Evolutionary conservation across 495 filamentous ascomycete genomes (phyloP).

Genomic region (Annulohypoxylon stygium): DNA sequence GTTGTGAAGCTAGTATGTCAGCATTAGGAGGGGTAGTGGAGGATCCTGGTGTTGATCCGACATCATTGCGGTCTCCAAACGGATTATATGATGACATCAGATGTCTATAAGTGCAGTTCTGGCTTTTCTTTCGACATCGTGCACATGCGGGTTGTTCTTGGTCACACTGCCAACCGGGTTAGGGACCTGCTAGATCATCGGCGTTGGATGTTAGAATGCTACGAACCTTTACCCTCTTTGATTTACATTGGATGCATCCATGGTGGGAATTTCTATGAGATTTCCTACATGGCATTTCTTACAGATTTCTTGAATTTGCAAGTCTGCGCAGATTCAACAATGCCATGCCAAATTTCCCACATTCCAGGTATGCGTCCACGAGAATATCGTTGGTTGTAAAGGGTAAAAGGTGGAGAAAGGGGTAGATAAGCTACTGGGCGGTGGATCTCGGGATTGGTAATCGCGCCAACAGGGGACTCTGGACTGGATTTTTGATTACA

Average conservation of each 20-base stretch:
- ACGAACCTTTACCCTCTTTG: slow-evolving; percentile 34
- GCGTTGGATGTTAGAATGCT: not conserved
- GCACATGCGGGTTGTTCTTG: slow-evolving; percentile 24
- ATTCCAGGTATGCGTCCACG: no score
- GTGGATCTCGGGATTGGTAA: no score
- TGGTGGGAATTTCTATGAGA: slow-evolving; percentile 36
- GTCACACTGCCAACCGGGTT: slow-evolving; percentile 3
- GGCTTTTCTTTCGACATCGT: slow-evolving; percentile 19
- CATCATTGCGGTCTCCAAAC: not conserved
- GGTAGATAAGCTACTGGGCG: no score
- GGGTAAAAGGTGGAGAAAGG: no score
- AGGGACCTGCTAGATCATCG: not conserved
- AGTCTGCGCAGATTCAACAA: not conserved
- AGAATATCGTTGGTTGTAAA: no score
- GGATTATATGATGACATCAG: slow-evolving; percentile 23
- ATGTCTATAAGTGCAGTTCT: slow-evolving; percentile 21
- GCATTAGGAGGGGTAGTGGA: not conserved
- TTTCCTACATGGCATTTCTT: slow-evolving; percentile 21
- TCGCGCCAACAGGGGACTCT: no score
- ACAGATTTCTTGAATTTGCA: no score
- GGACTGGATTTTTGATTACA: no score
- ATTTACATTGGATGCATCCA: slow-evolving; percentile 40
- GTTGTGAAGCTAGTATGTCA: not conserved
- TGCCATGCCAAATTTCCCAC: no score
- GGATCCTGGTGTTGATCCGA: not conserved